Conservation (phyloP, 2,329 filamentous ascomycete genomes). For the Erysiphe pisi region DNA sequence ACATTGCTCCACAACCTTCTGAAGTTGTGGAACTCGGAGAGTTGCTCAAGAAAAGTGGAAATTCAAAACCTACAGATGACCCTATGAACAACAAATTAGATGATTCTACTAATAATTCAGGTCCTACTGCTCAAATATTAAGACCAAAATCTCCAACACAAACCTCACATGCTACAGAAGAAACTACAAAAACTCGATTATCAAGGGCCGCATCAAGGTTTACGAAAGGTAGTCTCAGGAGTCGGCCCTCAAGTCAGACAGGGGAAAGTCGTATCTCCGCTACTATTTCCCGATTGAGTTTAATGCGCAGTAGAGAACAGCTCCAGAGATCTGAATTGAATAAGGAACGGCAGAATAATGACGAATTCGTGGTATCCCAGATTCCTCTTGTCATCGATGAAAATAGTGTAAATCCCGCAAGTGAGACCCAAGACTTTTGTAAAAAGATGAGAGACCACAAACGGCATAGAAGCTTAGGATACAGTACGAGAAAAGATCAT, state of each 20-base stretch:
- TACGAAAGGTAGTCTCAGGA: constrained; percentile 41
- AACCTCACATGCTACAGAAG: constrained; percentile 39
- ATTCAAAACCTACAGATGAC: constrained; percentile 39
- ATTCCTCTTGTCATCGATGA: constrained; percentile 30
- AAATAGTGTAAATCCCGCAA: constrained; percentile 28
- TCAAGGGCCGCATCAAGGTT: constrained; percentile 50
- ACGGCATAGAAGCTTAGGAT: constrained; percentile 34
- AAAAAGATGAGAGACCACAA: constrained; percentile 34
- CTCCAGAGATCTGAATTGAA: constrained; percentile 32
- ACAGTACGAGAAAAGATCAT: constrained; percentile 32
- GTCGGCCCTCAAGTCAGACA: constrained; percentile 49
- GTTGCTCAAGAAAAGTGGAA: constrained; percentile 35
- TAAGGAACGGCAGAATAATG: constrained; percentile 29
- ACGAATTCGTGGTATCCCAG: constrained; percentile 29
- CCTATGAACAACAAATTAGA: constrained; percentile 43
- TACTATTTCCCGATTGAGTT: constrained; percentile 43
- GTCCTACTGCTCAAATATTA: constrained; percentile 36
- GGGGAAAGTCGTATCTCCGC: constrained; percentile 49
- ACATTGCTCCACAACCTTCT: constrained; percentile 35
- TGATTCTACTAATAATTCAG: constrained; percentile 30
- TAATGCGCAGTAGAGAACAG: constrained; percentile 35
- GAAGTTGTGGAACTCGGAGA: constrained; percentile 38
- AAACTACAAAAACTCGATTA: constrained; percentile 45
- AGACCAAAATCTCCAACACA: not conserved
- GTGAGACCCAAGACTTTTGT: constrained; percentile 29